A percentile compares a stretch with the other conserved stretches of the same genome.
Evolutionary conservation across 2,329 filamentous ascomycete species (phyloP).

Genomic region (Phoma sp.): DNA sequence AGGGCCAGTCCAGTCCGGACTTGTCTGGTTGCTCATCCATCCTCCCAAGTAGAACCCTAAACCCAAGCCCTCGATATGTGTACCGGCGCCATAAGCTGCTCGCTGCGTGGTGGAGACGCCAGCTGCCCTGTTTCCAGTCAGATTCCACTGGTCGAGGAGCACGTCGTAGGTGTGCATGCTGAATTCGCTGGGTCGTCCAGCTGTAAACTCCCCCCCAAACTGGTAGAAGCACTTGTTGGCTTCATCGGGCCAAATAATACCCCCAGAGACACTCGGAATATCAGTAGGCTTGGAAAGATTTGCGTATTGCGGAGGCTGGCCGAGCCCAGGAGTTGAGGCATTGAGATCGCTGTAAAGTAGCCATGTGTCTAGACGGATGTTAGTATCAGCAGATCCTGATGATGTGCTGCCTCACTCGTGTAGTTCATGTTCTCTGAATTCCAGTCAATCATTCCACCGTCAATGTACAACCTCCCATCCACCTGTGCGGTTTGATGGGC

Average conservation of each 20-base stretch:
- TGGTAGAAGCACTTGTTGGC: conserved; percentile 69
- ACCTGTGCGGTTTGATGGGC: conserved; percentile 68
- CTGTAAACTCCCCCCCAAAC: conserved; percentile 64
- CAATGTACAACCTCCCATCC: conserved; percentile 66
- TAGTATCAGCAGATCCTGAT: not conserved
- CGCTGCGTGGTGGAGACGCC: conserved; percentile 49
- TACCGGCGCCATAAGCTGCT: conserved; percentile 64
- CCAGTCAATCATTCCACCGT: conserved; percentile 66
- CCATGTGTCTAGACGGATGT: conserved; percentile 54
- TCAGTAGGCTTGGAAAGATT: conserved; percentile 66
- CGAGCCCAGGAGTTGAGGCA: conserved; percentile 43
- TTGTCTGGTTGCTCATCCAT: conserved; percentile 63
- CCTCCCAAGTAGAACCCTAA: conserved; percentile 69
- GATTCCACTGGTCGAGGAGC: conserved; percentile 63
- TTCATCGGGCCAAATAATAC: conserved; percentile 64
- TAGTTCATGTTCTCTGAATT: conserved; percentile 55
- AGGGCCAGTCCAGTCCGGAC: conserved; percentile 58
- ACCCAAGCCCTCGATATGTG: conserved; percentile 61
- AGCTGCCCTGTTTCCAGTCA: conserved; percentile 48
- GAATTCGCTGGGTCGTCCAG: conserved; percentile 53
- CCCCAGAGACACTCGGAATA: conserved; percentile 59
- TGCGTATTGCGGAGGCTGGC: conserved; percentile 61
- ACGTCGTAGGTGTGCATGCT: conserved; percentile 65
- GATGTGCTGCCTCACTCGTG: conserved; percentile 53
- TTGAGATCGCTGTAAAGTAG: conserved; percentile 66